Percentiles rank a stretch among this genome's conserved stretches.
These are phyloP conservation scores for Suillus paluster DNA, from an alignment of 768 basidiomycete genomes.

Conservation along the genomic window DNA sequence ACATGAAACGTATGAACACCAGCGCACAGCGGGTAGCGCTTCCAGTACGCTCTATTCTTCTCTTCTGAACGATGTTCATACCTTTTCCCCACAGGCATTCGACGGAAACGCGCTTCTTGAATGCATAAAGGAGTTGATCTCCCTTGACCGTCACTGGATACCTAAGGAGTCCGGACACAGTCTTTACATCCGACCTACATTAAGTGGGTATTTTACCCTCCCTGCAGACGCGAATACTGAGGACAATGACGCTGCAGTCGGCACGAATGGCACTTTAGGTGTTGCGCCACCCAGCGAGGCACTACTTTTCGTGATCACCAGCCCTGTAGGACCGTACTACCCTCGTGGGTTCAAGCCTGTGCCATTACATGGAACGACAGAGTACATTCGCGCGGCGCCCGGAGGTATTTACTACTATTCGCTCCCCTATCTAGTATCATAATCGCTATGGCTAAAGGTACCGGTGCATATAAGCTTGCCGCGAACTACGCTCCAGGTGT, in stretches of 20 bases:
- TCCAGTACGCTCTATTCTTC: slow-evolving; percentile 53
- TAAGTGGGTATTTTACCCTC: slow-evolving; percentile 46
- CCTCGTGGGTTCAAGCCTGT: slow-evolving; percentile 90
- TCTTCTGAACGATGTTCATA: slow-evolving; percentile 6
- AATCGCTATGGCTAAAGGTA: slow-evolving; percentile 48
- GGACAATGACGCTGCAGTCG: slow-evolving; percentile 54
- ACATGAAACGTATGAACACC: slow-evolving; percentile 94
- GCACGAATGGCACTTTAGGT: slow-evolving; percentile 54
- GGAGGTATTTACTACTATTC: slow-evolving; percentile 56
- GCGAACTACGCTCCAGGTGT: slow-evolving; percentile 91
- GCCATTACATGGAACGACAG: slow-evolving; percentile 81
- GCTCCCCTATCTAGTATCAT: slow-evolving; percentile 3
- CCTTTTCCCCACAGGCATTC: slow-evolving; percentile 58
- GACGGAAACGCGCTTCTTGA: slow-evolving; percentile 73
- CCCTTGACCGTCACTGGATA: slow-evolving; percentile 88
- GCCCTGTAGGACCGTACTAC: slow-evolving; percentile 79
- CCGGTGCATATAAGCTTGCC: slow-evolving; percentile 87
- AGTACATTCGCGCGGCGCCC: slow-evolving; percentile 83
- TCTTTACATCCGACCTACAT: slow-evolving; percentile 86
- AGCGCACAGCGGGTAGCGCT: slow-evolving; percentile 80
- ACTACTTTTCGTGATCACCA: slow-evolving; percentile 65
- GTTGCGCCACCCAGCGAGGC: slow-evolving; percentile 71
- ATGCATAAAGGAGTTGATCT: slow-evolving; percentile 86
- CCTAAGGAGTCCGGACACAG: slow-evolving; percentile 88
- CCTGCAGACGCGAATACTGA: slow-evolving; percentile 11